Percentiles rank a stretch among this genome's conserved stretches.
Evolutionary conservation across 2,329 filamentous ascomycete species (phyloP).

Genomic region (Nectriaceae sp.): DNA sequence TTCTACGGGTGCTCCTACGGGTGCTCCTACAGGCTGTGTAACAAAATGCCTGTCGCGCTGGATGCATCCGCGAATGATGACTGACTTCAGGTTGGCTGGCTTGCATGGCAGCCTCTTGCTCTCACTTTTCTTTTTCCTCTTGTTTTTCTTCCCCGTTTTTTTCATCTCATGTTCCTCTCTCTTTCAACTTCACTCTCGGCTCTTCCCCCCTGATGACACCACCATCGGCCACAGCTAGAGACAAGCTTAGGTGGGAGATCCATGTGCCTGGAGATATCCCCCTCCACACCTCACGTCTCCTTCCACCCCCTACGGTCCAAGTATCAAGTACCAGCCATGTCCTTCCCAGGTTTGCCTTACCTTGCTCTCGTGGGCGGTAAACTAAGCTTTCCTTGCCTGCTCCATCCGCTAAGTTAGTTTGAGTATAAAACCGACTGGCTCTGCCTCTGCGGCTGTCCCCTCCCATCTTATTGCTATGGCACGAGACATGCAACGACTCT

Average conservation of each 20-base stretch:
- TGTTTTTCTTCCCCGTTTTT: slow-evolving; percentile 1
- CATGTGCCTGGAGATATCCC: neutral
- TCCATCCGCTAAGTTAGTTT: slow-evolving; percentile 24
- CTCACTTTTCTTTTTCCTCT: slow-evolving; percentile 1
- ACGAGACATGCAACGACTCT: slow-evolving; percentile 44
- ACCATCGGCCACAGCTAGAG: neutral
- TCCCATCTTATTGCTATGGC: slow-evolving; percentile 40
- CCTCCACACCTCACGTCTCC: neutral
- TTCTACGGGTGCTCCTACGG: too few species aligned
- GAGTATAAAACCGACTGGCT: slow-evolving; percentile 43
- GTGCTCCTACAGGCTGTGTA: too few species aligned
- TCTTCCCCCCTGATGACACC: slow-evolving; percentile 5
- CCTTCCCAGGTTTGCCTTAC: neutral
- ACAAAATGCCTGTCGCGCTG: too few species aligned
- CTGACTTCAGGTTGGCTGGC: neutral
- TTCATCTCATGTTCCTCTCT: slow-evolving; percentile 3
- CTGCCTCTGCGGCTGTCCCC: slow-evolving; percentile 34
- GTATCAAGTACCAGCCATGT: slow-evolving; percentile 1
- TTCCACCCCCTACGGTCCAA: neutral
- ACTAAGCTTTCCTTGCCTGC: slow-evolving; percentile 14
- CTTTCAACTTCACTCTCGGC: neutral
- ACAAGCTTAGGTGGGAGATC: neutral
- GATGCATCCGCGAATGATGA: slow-evolving; percentile 3
- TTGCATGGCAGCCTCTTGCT: slow-evolving; percentile 11
- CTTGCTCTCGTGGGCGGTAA: slow-evolving; percentile 17